Base-by-base conservation (phyloP, 208 protist genomes). In the Acanthamoeba healyi region DNA sequence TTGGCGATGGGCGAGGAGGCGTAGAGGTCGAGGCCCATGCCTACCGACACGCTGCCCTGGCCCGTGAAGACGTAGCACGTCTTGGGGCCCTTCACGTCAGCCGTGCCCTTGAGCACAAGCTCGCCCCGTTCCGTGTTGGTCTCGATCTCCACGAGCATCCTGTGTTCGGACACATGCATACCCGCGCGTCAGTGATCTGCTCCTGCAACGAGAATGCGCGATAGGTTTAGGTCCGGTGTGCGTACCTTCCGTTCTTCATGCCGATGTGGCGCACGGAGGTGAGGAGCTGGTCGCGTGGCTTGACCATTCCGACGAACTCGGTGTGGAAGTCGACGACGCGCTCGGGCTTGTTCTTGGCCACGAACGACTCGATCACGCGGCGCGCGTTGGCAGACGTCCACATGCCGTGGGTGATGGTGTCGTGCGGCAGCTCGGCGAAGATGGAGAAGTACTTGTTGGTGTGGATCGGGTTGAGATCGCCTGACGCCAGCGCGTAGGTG, bases 11-110 rank as follows among this genome's bases (percentile, higher is more conserved):
- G 51, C 19, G 93, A 97, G 0, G 63, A 92, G 19, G 34, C 88
- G 92, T 98, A 98, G 34, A 98, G 95, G 81, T 98, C 97, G 97
- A 98, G 98, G 67, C 97, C 97, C 97, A 98, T 98, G 32, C 92
- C 92, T 17, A 94, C 92, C 22, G 56, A 58, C 12, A 65, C 92
- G 49, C 49, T 72, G 34, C 92, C 97, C 90, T 98, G 97, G n/a
- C 97, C 97, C 2, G 97, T 98, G 93, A 98, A 98, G 22, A 98
- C 87, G 88, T 97, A 98, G 24, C 96, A 96, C 0, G 97, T 97
- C 24, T 38, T 29, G 9, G 95, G 94, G 67, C 96, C 94, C 58
- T 94, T 93, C 15, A 98, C 89, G 61, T 98, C 94, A 22, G 96
- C 96, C 29, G 81, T 79, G 42, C 95, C 97, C 51, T 97, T 96